Conservation (phyloP, 768 basidiomycete genomes). For the Neoboletus brunneissimus region DNA sequence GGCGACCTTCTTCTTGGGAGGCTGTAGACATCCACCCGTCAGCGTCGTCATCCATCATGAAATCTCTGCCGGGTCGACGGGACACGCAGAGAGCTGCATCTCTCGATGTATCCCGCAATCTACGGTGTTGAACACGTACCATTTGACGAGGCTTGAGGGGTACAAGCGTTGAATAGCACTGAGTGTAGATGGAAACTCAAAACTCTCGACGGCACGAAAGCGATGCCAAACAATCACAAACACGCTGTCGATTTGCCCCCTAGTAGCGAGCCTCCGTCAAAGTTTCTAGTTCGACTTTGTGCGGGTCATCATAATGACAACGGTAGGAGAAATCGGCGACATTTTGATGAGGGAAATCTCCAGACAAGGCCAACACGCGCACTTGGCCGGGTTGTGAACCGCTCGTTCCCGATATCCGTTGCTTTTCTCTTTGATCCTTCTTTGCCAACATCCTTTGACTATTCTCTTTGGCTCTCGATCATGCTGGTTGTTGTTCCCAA, state of each 20-base stretch:
- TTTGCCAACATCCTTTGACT: neutral
- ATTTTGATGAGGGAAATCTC: no score
- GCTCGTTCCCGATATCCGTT: no score
- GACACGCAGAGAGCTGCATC: neutral
- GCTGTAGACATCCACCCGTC: constrained; percentile 57
- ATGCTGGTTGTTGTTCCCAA: no score
- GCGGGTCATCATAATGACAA: no score
- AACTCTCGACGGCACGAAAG: constrained; percentile 1
- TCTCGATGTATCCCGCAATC: neutral
- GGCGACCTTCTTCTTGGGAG: constrained; percentile 81
- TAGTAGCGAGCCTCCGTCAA: neutral
- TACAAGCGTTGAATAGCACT: constrained; percentile 16
- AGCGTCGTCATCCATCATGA: constrained; percentile 50
- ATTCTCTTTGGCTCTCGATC: neutral
- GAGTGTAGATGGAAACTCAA: constrained; percentile 2
- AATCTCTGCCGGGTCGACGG: neutral
- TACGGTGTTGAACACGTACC: constrained; percentile 31
- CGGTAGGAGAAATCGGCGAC: no score
- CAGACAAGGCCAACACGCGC: no score
- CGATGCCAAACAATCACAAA: constrained; percentile 23
- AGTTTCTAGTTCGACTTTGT: neutral
- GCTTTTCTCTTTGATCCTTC: neutral
- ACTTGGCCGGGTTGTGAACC: neutral
- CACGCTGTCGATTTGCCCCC: neutral
- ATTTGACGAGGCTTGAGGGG: constrained; percentile 34